A percentile compares a stretch with the other conserved stretches of the same genome.
Evolutionary conservation across 2,329 filamentous ascomycete genomes (phyloP).

Genomic region (Chalara sp.): DNA sequence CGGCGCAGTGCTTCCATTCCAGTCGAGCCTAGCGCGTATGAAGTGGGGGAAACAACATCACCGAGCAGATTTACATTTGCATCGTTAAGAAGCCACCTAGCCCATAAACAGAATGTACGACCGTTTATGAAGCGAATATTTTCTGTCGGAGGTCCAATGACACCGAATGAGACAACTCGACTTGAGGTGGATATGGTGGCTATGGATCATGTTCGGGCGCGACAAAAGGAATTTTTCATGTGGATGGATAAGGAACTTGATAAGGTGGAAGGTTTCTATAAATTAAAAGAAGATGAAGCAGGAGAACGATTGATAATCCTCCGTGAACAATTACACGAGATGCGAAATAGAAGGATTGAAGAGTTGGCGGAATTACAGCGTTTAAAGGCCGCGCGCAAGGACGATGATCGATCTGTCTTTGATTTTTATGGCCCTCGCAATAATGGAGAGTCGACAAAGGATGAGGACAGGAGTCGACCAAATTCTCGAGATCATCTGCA

Average conservation of each 20-base stretch:
- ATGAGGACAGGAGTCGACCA: conserved; percentile 9
- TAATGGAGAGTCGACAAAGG: conserved; percentile 10
- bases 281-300: conserved; percentile 79
- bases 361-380: conserved; percentile 44
- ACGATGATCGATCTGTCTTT: conserved; percentile 11
- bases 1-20: conserved; percentile 7
- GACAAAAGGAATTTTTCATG: conserved; percentile 77
- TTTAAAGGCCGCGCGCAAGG: conserved; percentile 16
- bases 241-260: conserved; percentile 79
- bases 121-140: conserved; percentile 22
- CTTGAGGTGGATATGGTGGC: conserved; percentile 45
- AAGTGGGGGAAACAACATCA: conserved; percentile 33
- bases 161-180: conserved; percentile 33
- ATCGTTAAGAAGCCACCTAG: conserved; percentile 11
- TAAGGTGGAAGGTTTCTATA: conserved; percentile 93
- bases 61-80: conserved; percentile 18
- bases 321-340: conserved; percentile 82
- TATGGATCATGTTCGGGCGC: conserved; percentile 59
- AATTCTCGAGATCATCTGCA: conserved; percentile 19
- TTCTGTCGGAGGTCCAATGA: conserved; percentile 21
- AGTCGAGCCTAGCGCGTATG: conserved; percentile 30
- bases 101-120: conserved; percentile 13
- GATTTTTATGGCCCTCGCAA: conserved; percentile 12
- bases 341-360: conserved; percentile 75
- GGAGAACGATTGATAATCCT: conserved; percentile 63